phyloP scores from a whole-genome alignment of 1,139 yeast genomes.

The Nakaseomyces nivariensis region DNA sequence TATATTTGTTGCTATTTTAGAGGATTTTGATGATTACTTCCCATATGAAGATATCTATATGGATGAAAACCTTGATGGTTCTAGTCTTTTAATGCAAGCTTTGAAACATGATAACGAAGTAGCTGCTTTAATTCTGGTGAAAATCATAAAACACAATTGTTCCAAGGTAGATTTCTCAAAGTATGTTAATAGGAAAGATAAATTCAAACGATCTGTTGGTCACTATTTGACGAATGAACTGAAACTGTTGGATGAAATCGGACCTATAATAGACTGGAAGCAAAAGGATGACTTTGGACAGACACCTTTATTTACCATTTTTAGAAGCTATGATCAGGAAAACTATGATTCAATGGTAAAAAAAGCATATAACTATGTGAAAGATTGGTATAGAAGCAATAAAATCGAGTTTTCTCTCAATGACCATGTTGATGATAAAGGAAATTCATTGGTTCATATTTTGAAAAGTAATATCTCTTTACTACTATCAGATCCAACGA shows the following conservation, averaged over 20 bases:
- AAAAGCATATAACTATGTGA: conserved; percentile 39
- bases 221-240: conserved; percentile 63
- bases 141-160: conserved; percentile 38
- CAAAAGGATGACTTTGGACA: conserved; percentile 57
- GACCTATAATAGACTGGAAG: conserved; percentile 59
- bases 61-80: conserved; percentile 47
- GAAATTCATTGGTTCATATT: conserved; percentile 70
- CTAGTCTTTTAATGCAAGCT: conserved; percentile 52
- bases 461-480: conserved; percentile 40
- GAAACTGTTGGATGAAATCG: conserved; percentile 44
- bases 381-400: conserved; percentile 32
- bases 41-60: conserved; percentile 58
- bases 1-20: conserved; percentile 37
- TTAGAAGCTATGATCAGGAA: conserved; percentile 74
- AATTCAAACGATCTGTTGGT: conserved; percentile 48
- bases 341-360: conserved; percentile 45
- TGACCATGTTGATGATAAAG: conserved; percentile 62
- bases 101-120: conserved; percentile 45
- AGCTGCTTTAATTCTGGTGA: conserved; percentile 41
- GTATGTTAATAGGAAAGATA: conserved; percentile 46
- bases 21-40: conserved; percentile 41
- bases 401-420: conserved; percentile 33
- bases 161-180: conserved; percentile 35
- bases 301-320: conserved; percentile 69
- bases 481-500: conserved; percentile 33